phyloP scores from a whole-genome alignment of 805 yeast species.

The Lipomyces starkeyi region DNA sequence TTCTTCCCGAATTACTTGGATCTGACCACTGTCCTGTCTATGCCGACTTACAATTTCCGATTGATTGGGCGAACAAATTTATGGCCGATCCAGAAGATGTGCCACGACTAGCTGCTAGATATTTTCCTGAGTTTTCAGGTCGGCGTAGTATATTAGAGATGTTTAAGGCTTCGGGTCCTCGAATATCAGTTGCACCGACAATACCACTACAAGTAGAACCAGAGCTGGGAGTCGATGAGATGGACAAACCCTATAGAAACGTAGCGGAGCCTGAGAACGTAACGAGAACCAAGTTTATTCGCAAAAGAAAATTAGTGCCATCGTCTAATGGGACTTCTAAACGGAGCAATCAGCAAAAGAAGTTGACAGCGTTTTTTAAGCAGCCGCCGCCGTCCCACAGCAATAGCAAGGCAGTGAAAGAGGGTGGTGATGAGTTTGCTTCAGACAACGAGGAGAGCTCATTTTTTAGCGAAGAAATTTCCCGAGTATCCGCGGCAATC shows the following conservation, averaged over 20 bases:
- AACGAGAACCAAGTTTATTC: neutral
- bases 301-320: conserved; percentile 1
- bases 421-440: neutral
- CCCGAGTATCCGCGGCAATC: neutral
- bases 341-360: neutral
- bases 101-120: conserved; percentile 30
- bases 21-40: conserved; percentile 95
- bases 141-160: conserved; percentile 32
- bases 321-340: neutral
- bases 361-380: neutral
- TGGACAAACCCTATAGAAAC: neutral
- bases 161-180: conserved; percentile 19
- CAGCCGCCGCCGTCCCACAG: neutral
- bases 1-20: conserved; percentile 76
- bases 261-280: neutral
- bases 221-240: neutral
- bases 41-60: conserved; percentile 59
- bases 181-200: neutral
- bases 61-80: neutral
- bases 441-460: neutral
- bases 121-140: conserved; percentile 32
- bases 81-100: neutral
- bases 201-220: neutral
- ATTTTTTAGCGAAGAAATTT: neutral
- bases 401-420: neutral